Evolutionary conservation across 2,329 filamentous ascomycete genomes (phyloP).

Genomic region (Colletotrichum spinosum): DNA sequence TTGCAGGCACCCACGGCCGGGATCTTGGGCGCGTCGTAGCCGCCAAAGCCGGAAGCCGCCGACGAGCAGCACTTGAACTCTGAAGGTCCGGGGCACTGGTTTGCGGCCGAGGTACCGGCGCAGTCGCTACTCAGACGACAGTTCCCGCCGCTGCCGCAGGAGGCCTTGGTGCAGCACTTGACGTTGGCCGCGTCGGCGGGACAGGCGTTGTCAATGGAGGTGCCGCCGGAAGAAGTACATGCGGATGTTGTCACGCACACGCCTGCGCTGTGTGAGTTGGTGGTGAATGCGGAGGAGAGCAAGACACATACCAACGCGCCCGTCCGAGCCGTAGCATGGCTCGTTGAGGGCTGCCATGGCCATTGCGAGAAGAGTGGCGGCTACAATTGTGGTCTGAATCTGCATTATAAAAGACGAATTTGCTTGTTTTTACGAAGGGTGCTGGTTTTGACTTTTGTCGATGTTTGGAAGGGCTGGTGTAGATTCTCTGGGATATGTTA

Average conservation of each 20-base stretch:
- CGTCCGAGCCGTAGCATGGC: conserved; percentile 44
- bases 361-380: conserved; percentile 19
- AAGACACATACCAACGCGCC: conserved; percentile 35
- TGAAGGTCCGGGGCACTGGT: conserved; percentile 52
- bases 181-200: conserved; percentile 51
- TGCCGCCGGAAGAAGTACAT: conserved; percentile 52
- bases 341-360: conserved; percentile 45
- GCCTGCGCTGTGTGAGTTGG: conserved; percentile 37
- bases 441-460: background rate
- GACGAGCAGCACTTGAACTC: conserved; percentile 54
- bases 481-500: background rate
- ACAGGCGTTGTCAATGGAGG: conserved; percentile 51
- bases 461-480: background rate
- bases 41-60: conserved; percentile 47
- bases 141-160: conserved; percentile 50
- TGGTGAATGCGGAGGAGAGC: background rate
- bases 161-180: conserved; percentile 56
- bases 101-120: conserved; percentile 43
- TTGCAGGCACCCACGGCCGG: conserved; percentile 51
- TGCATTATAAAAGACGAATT: conserved; percentile 14
- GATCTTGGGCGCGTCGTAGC: conserved; percentile 47
- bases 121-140: conserved; percentile 54
- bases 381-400: conserved; percentile 1
- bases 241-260: conserved; percentile 52
- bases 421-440: background rate